phyloP scores from a whole-genome alignment of 1,139 yeast genomes.

The Saccharomyces hybrid region DNA sequence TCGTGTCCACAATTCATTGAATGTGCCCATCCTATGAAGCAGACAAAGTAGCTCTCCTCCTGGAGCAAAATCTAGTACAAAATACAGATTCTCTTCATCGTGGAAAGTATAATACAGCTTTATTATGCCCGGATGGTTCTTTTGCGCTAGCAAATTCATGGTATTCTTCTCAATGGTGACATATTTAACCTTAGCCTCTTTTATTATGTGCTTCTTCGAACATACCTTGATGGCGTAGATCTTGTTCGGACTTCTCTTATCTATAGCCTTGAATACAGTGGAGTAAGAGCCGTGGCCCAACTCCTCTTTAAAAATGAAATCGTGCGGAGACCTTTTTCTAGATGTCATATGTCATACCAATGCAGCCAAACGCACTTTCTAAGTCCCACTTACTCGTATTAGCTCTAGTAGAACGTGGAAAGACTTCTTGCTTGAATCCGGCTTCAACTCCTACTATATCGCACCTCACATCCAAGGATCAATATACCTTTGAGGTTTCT shows the following conservation, averaged over 20 bases:
- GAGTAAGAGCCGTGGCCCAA: slow-evolving; percentile 97
- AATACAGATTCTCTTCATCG: slow-evolving; percentile 79
- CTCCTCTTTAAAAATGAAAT: slow-evolving; percentile 77
- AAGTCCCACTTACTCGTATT: neutral
- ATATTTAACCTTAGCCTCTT: slow-evolving; percentile 90
- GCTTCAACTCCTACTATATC: neutral
- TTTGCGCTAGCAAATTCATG: slow-evolving; percentile 57
- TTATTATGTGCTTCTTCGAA: slow-evolving; percentile 87
- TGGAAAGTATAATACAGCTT: slow-evolving; percentile 89
- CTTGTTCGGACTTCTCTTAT: slow-evolving; percentile 30
- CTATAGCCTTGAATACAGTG: slow-evolving; percentile 82
- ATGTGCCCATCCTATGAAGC: slow-evolving; percentile 67
- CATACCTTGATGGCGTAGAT: slow-evolving; percentile 87
- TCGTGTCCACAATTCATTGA: slow-evolving; percentile 69
- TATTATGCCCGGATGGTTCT: slow-evolving; percentile 81
- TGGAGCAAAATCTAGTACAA: slow-evolving; percentile 87
- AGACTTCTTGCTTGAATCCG: neutral
- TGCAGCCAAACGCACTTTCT: neutral
- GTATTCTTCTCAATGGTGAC: slow-evolving; percentile 95
- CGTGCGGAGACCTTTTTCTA: slow-evolving; percentile 61
- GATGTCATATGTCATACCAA: slow-evolving; percentile 29
- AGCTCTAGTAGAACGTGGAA: neutral
- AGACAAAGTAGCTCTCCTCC: slow-evolving; percentile 83
- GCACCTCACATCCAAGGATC: neutral
- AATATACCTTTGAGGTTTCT: neutral